Evolutionary conservation across 2,329 filamentous ascomycete species (phyloP).

Genomic region (Emergomyces orientalis): DNA sequence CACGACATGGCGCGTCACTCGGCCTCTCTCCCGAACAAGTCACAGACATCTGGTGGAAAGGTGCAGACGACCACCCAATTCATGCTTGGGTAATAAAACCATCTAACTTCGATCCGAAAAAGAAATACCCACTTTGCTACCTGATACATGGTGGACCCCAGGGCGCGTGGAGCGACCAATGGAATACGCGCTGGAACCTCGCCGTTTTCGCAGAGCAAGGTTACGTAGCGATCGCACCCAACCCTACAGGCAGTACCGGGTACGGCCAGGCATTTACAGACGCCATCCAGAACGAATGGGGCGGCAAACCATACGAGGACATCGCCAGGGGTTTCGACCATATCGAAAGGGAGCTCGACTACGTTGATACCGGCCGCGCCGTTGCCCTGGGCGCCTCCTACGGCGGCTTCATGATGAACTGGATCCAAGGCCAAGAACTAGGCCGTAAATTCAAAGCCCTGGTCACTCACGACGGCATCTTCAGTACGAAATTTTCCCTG

Average conservation of each 20-base stretch:
- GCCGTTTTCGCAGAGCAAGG: slow-evolving; percentile 52
- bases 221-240: slow-evolving; percentile 51
- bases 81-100: slow-evolving; percentile 42
- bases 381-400: slow-evolving; percentile 47
- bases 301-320: slow-evolving; percentile 47
- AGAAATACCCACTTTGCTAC: slow-evolving; percentile 47
- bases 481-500: slow-evolving; percentile 37
- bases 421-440: slow-evolving; percentile 47
- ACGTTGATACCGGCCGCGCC: slow-evolving; percentile 46
- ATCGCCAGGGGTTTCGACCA: slow-evolving; percentile 46
- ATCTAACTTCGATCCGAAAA: slow-evolving; percentile 35
- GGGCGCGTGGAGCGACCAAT: slow-evolving; percentile 44
- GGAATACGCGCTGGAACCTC: slow-evolving; percentile 47
- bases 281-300: slow-evolving; percentile 45
- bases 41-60: slow-evolving; percentile 39
- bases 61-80: slow-evolving; percentile 36
- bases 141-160: slow-evolving; percentile 47
- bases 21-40: slow-evolving; percentile 36
- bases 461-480: slow-evolving; percentile 46
- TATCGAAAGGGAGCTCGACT: slow-evolving; percentile 42
- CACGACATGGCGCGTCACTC: slow-evolving; percentile 30
- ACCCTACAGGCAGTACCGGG: slow-evolving; percentile 49
- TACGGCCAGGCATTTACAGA: slow-evolving; percentile 49
- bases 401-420: slow-evolving; percentile 54
- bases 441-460: slow-evolving; percentile 49